Evolutionary conservation across 345 rosid genomes (phyloP).

Genomic region (Populus nigra): DNA sequence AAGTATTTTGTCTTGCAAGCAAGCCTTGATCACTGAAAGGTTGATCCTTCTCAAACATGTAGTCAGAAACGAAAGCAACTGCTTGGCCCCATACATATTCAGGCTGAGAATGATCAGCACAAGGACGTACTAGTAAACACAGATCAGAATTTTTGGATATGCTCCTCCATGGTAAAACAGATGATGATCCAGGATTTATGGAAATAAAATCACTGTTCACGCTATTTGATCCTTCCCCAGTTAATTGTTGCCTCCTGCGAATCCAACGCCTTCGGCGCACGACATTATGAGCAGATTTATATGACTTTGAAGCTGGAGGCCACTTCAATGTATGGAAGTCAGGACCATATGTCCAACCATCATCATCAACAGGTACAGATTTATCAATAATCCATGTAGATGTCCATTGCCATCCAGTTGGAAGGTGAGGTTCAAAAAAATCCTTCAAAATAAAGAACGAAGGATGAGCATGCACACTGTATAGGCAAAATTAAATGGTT

Average conservation of each 20-base stretch:
- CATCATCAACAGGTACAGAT: conserved; percentile 47
- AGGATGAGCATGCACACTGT: not conserved
- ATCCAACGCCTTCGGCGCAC: conserved; percentile 65
- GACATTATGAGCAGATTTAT: conserved; percentile 38
- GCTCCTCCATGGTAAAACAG: conserved; percentile 83
- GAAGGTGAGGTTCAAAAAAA: conserved; percentile 52
- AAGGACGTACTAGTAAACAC: conserved; percentile 72
- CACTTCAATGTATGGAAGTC: conserved; percentile 49
- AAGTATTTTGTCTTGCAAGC: conserved; percentile 54
- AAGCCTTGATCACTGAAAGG: conserved; percentile 64
- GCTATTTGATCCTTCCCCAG: conserved; percentile 21
- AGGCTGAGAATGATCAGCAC: conserved; percentile 43
- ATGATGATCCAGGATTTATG: conserved; percentile 66
- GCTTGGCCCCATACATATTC: conserved; percentile 69
- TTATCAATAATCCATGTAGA: conserved; percentile 61
- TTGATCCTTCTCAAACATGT: conserved; percentile 61
- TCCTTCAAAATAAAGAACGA: conserved; percentile 37
- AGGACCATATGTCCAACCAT: conserved; percentile 68
- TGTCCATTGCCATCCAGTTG: conserved; percentile 61
- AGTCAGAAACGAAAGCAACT: conserved; percentile 57
- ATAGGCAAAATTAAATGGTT: not conserved
- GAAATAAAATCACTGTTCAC: conserved; percentile 27
- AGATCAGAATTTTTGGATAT: conserved; percentile 61
- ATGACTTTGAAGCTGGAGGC: conserved; percentile 44
- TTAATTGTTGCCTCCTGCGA: conserved; percentile 42